Evolutionary conservation across 192 early-diverging fungal species (phyloP).

Genomic region (Lobosporangium transversale): DNA sequence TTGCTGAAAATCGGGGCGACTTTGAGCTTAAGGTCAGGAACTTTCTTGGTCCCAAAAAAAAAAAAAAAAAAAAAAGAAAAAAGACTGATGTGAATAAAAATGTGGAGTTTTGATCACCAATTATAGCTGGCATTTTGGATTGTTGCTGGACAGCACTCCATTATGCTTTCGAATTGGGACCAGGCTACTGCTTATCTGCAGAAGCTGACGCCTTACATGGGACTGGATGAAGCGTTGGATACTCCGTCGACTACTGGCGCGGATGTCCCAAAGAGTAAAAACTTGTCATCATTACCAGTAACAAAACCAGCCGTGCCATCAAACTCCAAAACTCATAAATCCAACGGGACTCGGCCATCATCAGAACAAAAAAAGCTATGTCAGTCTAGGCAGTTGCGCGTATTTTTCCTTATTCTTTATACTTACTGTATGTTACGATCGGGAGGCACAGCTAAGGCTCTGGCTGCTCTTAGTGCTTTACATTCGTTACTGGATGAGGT

Average conservation of each 20-base stretch:
- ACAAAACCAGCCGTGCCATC: background rate
- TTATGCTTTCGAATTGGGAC: constrained; percentile 42
- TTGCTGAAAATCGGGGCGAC: constrained; percentile 28
- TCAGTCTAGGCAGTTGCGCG: constrained; percentile 31
- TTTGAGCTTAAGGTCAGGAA: constrained; percentile 39
- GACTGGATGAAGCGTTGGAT: background rate
- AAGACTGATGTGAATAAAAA: background rate
- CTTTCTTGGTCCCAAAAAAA: background rate
- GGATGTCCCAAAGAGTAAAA: background rate
- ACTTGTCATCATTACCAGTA: background rate
- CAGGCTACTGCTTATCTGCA: constrained; percentile 32
- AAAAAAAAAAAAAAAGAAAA: too few species aligned
- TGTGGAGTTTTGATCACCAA: background rate
- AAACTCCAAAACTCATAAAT: too few species aligned
- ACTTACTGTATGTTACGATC: constrained; percentile 41
- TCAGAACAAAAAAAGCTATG: background rate
- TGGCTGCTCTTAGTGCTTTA: constrained; percentile 18
- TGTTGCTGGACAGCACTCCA: constrained; percentile 43
- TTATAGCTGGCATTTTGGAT: constrained; percentile 49
- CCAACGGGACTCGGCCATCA: too few species aligned
- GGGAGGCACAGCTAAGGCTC: constrained; percentile 11
- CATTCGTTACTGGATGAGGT: constrained; percentile 31
- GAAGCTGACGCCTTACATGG: constrained; percentile 29
- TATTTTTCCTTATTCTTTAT: constrained; percentile 43
- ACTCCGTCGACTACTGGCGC: background rate